Conservation (phyloP, 108 stramenopile species). For the Nannochloropsis salina region DNA sequence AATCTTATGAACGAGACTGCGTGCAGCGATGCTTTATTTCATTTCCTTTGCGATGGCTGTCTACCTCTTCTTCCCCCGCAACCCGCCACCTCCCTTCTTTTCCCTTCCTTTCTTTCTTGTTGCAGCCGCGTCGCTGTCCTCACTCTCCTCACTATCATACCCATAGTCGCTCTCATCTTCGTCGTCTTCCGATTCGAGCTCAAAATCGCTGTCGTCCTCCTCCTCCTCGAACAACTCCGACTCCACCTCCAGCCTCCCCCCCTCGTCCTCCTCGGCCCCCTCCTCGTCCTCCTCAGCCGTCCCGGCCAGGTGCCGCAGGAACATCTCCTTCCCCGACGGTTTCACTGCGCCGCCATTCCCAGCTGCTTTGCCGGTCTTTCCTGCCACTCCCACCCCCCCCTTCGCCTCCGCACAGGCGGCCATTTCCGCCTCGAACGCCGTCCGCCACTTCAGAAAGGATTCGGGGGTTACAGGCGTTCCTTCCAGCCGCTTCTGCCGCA, state of each 20-base stretch:
- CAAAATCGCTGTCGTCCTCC: background rate
- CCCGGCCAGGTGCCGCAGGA: background rate
- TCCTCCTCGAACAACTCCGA: background rate
- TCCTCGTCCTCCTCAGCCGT: slow-evolving; percentile 1
- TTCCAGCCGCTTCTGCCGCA: slow-evolving; percentile 9
- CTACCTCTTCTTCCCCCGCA: background rate
- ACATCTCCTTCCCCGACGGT: slow-evolving; percentile 17
- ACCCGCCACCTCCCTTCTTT: background rate
- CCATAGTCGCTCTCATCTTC: background rate
- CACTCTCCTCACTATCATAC: background rate
- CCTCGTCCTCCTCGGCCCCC: background rate
- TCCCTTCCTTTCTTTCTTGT: background rate
- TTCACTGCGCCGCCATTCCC: background rate
- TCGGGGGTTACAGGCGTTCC: background rate
- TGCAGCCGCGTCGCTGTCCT: background rate
- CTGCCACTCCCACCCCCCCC: background rate
- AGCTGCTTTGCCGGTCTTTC: background rate
- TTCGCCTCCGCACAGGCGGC: background rate
- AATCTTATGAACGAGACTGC: no score
- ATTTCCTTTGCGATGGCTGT: background rate
- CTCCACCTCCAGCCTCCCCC: slow-evolving; percentile 5
- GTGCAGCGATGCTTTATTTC: background rate
- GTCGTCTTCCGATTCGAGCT: background rate
- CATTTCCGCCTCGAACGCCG: slow-evolving; percentile 7
- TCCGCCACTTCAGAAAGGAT: background rate